Percentiles rank a stretch among this genome's conserved stretches.
phyloP scores from a whole-genome alignment of 768 basidiomycete genomes.

The Bullera alba region DNA sequence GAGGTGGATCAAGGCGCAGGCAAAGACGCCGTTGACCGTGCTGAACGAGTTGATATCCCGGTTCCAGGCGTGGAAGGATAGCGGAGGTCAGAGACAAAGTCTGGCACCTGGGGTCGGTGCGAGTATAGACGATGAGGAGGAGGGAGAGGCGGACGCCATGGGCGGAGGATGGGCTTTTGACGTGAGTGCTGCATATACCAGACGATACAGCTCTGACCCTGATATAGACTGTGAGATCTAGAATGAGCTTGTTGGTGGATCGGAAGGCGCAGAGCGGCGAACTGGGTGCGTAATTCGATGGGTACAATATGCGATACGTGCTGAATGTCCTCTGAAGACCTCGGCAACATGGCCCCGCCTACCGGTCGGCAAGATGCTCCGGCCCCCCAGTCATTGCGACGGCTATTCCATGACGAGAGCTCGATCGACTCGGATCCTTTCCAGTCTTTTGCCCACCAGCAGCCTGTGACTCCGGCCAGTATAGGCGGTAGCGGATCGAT shows the following conservation, averaged over 20 bases:
- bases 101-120: conserved; percentile 50
- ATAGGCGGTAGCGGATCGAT: conserved; percentile 24
- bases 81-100: conserved; percentile 67
- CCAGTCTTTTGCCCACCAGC: conserved; percentile 33
- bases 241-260: conserved; percentile 37
- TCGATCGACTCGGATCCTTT: conserved; percentile 31
- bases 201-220: conserved; percentile 1
- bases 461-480: conserved; percentile 28
- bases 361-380: conserved; percentile 32
- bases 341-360: conserved; percentile 14
- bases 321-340: too few relatives aligned
- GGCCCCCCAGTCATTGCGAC: conserved; percentile 72
- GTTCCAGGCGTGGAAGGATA: conserved; percentile 64
- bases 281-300: conserved; percentile 2
- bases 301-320: too few relatives aligned
- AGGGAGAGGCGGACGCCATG: conserved; percentile 32
- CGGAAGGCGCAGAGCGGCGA: conserved; percentile 16
- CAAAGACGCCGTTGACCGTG: conserved; percentile 60
- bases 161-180: conserved; percentile 45
- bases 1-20: conserved; percentile 78
- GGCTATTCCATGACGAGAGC: conserved; percentile 59
- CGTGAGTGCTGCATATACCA: conserved; percentile 17
- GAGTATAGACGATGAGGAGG: conserved; percentile 54
- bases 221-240: conserved; percentile 39
- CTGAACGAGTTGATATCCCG: conserved; percentile 75